Conservation (phyloP, 306 rosid genomes). For the Rubus idaeus region DNA sequence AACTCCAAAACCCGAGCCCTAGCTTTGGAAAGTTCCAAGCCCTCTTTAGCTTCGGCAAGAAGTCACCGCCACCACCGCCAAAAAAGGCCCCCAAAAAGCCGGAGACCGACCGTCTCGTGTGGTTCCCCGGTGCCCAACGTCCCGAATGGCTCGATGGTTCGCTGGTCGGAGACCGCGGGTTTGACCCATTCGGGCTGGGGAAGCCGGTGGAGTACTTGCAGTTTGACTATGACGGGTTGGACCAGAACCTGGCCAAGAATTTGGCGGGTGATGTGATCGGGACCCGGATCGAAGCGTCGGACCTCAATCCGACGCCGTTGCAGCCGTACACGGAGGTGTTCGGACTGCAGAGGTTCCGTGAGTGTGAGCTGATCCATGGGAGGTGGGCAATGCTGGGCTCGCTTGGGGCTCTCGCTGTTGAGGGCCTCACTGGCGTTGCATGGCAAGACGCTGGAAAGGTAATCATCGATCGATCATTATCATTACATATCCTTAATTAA, state of each 20-base stretch:
- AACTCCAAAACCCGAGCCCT: conserved; percentile 17
- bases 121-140: conserved; percentile 57
- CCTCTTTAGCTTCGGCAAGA: conserved; percentile 23
- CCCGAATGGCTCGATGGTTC: conserved; percentile 82
- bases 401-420: conserved; percentile 79
- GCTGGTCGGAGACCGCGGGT: conserved; percentile 65
- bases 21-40: conserved; percentile 46
- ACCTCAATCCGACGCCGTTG: conserved; percentile 64
- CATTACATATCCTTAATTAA: not conserved
- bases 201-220: conserved; percentile 76
- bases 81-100: conserved; percentile 5
- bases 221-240: conserved; percentile 65
- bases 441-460: conserved; percentile 98
- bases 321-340: conserved; percentile 83
- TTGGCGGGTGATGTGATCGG: conserved; percentile 59
- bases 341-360: conserved; percentile 77
- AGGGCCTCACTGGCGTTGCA: conserved; percentile 67
- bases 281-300: conserved; percentile 43
- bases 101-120: conserved; percentile 43
- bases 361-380: conserved; percentile 79
- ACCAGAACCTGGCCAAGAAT: conserved; percentile 84
- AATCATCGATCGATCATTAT: not conserved
- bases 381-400: conserved; percentile 86
- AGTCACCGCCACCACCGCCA: conserved; percentile 34
- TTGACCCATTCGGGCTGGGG: conserved; percentile 62